Evolutionary conservation across 305 asterid species (phyloP).

Genomic region (Withania somnifera): DNA sequence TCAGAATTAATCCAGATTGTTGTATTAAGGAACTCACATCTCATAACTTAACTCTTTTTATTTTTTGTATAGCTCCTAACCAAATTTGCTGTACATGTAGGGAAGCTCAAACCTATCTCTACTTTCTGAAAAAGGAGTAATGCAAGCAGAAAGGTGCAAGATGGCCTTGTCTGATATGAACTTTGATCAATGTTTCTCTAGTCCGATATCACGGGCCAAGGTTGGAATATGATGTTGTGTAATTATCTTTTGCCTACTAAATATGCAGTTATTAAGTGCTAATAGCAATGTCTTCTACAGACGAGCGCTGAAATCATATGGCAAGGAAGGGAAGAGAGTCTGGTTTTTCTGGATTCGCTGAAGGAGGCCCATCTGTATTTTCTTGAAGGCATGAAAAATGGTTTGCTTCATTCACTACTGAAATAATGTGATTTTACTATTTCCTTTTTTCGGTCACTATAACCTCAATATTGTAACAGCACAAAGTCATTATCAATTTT

Average conservation of each 20-base stretch:
- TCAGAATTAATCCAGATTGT: not conserved
- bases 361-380: slow-evolving; percentile 64
- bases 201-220: slow-evolving; percentile 85
- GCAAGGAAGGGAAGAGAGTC: slow-evolving; percentile 58
- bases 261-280: not conserved
- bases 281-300: slow-evolving; percentile 28
- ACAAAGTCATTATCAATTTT: not conserved
- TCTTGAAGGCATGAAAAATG: slow-evolving; percentile 78
- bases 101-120: slow-evolving; percentile 67
- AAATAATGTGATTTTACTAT: not conserved
- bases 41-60: not conserved
- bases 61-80: slow-evolving; percentile 2
- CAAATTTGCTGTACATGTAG: slow-evolving; percentile 19
- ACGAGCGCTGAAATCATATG: slow-evolving; percentile 69
- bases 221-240: slow-evolving; percentile 8
- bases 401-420: slow-evolving; percentile 24
- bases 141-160: slow-evolving; percentile 58
- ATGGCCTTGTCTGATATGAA: slow-evolving; percentile 38
- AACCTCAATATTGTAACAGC: not conserved
- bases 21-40: not conserved
- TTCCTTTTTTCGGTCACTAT: not conserved
- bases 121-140: slow-evolving; percentile 50
- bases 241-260: not conserved
- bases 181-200: slow-evolving; percentile 65
- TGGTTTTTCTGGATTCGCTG: slow-evolving; percentile 61